Evolutionary conservation across 441 rosid genomes (phyloP).

Genomic region (Pelargonium myrrhifolium): DNA sequence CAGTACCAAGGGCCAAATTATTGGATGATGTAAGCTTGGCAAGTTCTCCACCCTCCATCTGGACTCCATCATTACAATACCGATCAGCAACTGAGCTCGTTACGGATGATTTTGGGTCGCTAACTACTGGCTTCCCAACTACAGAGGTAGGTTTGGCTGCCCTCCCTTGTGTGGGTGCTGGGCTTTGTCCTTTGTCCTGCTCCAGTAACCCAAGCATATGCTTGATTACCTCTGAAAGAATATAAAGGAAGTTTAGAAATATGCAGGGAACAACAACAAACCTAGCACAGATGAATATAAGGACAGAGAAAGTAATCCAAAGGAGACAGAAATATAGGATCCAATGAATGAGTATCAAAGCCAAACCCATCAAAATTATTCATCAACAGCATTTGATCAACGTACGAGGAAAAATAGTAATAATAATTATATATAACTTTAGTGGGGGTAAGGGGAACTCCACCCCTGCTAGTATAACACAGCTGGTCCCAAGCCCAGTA

Average conservation of each 20-base stretch:
- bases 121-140: constrained; percentile 13
- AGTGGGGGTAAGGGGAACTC: too few species aligned
- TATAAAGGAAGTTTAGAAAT: not conserved
- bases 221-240: constrained; percentile 45
- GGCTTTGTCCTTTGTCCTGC: constrained; percentile 31
- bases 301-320: constrained; percentile 12
- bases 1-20: too few species aligned
- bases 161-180: constrained; percentile 28
- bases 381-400: not conserved
- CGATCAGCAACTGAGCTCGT: constrained; percentile 15
- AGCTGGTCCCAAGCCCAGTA: not conserved
- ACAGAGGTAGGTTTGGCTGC: constrained; percentile 16
- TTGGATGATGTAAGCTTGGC: not conserved
- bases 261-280: not conserved
- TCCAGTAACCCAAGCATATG: constrained; percentile 42
- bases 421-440: too few species aligned
- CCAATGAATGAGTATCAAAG: too few species aligned
- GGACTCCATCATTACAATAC: constrained; percentile 12
- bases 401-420: not conserved
- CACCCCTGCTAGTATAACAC: too few species aligned
- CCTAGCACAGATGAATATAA: not conserved
- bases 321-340: not conserved
- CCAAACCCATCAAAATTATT: not conserved
- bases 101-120: constrained; percentile 18
- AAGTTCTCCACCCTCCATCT: constrained; percentile 3